Evolutionary conservation across 257 asterid genomes (phyloP).

Genomic region (Penstemon barbatus): DNA sequence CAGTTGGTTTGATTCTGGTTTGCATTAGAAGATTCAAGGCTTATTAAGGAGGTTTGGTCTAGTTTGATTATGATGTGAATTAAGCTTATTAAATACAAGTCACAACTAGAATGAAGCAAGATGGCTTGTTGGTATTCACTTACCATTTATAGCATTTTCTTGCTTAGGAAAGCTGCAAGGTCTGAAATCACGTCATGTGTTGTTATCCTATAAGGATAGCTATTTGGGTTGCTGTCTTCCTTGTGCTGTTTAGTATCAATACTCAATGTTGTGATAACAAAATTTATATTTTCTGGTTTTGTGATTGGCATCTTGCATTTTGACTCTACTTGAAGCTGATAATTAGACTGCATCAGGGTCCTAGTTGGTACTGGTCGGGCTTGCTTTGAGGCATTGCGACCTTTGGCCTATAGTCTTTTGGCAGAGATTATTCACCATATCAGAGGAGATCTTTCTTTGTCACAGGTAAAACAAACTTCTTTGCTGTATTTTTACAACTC

Average conservation of each 20-base stretch:
- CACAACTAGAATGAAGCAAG: not conserved
- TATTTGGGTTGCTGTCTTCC: conserved; percentile 15
- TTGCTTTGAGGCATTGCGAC: conserved; percentile 96
- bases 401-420: conserved; percentile 96
- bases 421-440: conserved; percentile 99
- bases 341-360: conserved; percentile 60
- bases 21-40: not conserved
- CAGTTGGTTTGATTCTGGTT: not conserved
- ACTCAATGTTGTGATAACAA: not conserved
- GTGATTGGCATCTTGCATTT: conserved; percentile 21
- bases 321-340: conserved; percentile 23
- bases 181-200: conserved; percentile 1
- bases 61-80: not conserved
- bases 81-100: conserved; percentile 2
- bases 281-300: conserved; percentile 14
- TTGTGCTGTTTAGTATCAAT: conserved; percentile 23
- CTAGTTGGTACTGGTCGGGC: conserved; percentile 99
- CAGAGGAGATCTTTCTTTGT: conserved; percentile 87
- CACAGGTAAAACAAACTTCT: conserved; percentile 64
- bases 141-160: conserved; percentile 16
- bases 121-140: conserved; percentile 16
- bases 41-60: no score
- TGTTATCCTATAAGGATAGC: conserved; percentile 12
- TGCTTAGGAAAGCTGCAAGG: conserved; percentile 23
- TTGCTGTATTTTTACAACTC: conserved; percentile 2